Conservation (phyloP, 2,329 filamentous ascomycete genomes). For the Graphilbum fragrans region DNA sequence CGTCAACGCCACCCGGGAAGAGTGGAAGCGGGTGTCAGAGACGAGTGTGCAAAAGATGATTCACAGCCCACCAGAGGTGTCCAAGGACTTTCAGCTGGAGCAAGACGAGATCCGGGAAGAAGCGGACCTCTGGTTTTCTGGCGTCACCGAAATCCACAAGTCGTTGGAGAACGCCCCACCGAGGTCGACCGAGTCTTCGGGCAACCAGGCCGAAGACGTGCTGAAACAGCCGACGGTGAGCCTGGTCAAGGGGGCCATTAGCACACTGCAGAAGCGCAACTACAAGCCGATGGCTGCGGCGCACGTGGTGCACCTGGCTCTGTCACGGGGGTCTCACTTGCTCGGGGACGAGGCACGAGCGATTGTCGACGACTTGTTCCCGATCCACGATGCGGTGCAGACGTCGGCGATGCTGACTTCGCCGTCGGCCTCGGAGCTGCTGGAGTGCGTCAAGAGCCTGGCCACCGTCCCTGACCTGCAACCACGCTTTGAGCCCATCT, state of each 20-base stretch:
- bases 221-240: conserved; percentile 15
- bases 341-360: conserved; percentile 20
- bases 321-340: conserved; percentile 27
- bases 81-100: conserved; percentile 61
- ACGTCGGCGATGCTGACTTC: conserved; percentile 51
- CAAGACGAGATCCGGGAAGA: conserved; percentile 57
- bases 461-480: conserved; percentile 28
- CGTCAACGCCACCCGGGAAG: conserved; percentile 33
- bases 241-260: conserved; percentile 20
- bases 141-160: conserved; percentile 34
- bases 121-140: conserved; percentile 54
- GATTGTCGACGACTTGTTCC: conserved; percentile 30
- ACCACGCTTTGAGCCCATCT: too few relatives aligned
- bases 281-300: conserved; percentile 47
- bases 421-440: conserved; percentile 53
- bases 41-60: conserved; percentile 55
- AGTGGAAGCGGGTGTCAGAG: conserved; percentile 53
- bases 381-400: conserved; percentile 39
- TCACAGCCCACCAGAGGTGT: conserved; percentile 69
- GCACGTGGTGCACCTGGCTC: conserved; percentile 27
- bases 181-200: conserved; percentile 4
- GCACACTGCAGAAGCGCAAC: conserved; percentile 35
- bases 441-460: conserved; percentile 48
- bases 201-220: conserved; percentile 11
- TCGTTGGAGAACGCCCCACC: conserved; percentile 3